These are phyloP conservation scores for Lyophyllum semitale DNA, from an alignment of 768 basidiomycete genomes.

Conservation along the genomic window DNA sequence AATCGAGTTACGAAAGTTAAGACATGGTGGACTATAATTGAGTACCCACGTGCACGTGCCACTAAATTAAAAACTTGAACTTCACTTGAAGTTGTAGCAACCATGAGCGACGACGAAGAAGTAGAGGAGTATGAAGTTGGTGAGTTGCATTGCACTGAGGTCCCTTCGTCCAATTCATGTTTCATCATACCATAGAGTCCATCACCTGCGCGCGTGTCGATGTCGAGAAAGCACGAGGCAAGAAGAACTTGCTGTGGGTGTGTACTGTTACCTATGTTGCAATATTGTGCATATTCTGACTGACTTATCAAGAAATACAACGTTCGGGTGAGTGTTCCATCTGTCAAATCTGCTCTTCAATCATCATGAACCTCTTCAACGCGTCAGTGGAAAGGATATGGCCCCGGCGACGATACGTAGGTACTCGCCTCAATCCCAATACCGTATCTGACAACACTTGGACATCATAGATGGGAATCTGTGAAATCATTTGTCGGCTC, in stretches of 20 bases:
- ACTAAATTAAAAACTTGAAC: background rate
- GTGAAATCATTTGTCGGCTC: conserved; percentile 58
- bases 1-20: conserved; percentile 5
- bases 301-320: conserved; percentile 47
- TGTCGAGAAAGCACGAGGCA: conserved; percentile 43
- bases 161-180: conserved; percentile 2
- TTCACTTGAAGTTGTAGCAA: background rate
- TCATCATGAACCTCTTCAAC: conserved; percentile 3
- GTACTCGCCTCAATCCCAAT: conserved; percentile 21
- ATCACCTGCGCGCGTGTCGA: conserved; percentile 55
- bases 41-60: conserved; percentile 8
- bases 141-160: conserved; percentile 32
- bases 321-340: conserved; percentile 49
- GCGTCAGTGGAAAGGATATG: conserved; percentile 64
- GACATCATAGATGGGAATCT: conserved; percentile 64
- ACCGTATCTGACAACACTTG: conserved; percentile 5
- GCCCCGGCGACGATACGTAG: conserved; percentile 56
- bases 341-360: background rate
- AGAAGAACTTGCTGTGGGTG: conserved; percentile 55
- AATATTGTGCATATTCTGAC: conserved; percentile 7
- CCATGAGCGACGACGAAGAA: conserved; percentile 38
- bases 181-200: conserved; percentile 45
- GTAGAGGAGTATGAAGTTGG: conserved; percentile 70
- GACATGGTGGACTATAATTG: background rate
- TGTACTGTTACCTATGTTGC: conserved; percentile 15